These are phyloP conservation scores for Endoconidiophora polonica DNA, from an alignment of 2,329 filamentous ascomycete species.

Conservation along the genomic window DNA sequence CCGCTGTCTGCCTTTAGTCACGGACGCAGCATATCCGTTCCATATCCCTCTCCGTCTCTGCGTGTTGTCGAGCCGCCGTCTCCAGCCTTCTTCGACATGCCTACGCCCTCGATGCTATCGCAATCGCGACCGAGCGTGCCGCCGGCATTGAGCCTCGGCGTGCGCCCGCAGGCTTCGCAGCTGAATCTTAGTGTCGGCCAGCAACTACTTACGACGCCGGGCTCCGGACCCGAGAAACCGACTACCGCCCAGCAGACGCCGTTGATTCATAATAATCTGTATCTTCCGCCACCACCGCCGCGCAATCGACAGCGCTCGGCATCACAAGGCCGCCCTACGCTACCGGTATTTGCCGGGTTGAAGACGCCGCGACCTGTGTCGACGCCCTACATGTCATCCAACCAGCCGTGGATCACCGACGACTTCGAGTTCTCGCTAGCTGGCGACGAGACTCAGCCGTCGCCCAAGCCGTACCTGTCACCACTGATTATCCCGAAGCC, in stretches of 20 bases:
- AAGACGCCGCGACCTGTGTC: slow-evolving; percentile 3
- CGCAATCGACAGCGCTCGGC: slow-evolving; percentile 7
- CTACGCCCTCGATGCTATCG: background rate
- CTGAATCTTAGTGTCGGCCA: too few relatives aligned
- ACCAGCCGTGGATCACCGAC: slow-evolving; percentile 9
- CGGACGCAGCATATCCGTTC: slow-evolving; percentile 6
- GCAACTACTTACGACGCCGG: background rate
- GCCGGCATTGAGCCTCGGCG: background rate
- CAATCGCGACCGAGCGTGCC: background rate
- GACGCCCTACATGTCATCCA: slow-evolving; percentile 8
- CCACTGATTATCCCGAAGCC: slow-evolving; percentile 9
- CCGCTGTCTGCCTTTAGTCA: slow-evolving; percentile 1
- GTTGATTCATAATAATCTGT: slow-evolving; percentile 10
- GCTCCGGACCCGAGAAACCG: background rate
- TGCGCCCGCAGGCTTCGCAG: background rate
- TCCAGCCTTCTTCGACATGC: background rate
- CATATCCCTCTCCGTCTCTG: background rate
- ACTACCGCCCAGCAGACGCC: slow-evolving; percentile 6
- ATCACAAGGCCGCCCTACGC: background rate
- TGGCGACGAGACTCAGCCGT: background rate
- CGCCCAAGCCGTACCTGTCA: slow-evolving; percentile 3
- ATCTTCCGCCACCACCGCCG: slow-evolving; percentile 6
- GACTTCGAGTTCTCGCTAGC: slow-evolving; percentile 1
- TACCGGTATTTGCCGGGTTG: background rate
- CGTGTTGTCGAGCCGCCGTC: background rate